Evolutionary conservation across 345 rosid species (phyloP).

Genomic region (Ceriops tagal): DNA sequence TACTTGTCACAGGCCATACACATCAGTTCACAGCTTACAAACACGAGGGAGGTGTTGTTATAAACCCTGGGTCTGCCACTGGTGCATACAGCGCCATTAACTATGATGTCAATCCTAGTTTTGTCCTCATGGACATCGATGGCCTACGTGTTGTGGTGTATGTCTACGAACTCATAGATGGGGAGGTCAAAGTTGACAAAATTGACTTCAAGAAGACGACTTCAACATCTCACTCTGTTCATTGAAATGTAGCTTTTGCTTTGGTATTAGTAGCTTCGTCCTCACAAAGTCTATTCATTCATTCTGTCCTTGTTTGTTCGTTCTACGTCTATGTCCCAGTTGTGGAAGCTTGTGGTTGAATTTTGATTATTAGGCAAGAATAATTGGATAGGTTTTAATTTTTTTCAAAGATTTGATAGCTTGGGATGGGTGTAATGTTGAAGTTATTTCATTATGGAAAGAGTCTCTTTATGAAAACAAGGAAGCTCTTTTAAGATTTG

Average conservation of each 20-base stretch:
- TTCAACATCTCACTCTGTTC: conserved; percentile 47
- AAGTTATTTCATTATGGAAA: too few species aligned
- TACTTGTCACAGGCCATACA: conserved; percentile 90
- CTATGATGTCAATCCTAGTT: conserved; percentile 86
- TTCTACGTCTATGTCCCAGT: background rate
- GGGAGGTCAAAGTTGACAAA: conserved; percentile 96
- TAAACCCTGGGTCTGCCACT: conserved; percentile 95
- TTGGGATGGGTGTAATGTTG: too few species aligned
- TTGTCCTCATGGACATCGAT: conserved; percentile 94
- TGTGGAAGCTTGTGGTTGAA: conserved; percentile 6
- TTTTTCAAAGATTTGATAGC: too few species aligned
- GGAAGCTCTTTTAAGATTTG: too few species aligned
- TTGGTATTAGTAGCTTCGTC: background rate
- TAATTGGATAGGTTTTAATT: too few species aligned
- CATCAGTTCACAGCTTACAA: conserved; percentile 98
- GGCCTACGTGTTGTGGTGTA: conserved; percentile 90
- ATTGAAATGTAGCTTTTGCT: conserved; percentile 25
- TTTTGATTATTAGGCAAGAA: background rate
- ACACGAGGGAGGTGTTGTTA: conserved; percentile 92
- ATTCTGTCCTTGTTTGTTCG: background rate
- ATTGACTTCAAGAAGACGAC: conserved; percentile 85
- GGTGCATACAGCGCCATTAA: conserved; percentile 90
- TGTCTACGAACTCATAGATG: conserved; percentile 89
- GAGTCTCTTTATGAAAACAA: too few species aligned
- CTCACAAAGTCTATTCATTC: background rate